A percentile compares a stretch with the other conserved stretches of the same genome.
Conservation (phyloP, 257 asterid genomes). For the Lithospermum erythrorhizon region DNA sequence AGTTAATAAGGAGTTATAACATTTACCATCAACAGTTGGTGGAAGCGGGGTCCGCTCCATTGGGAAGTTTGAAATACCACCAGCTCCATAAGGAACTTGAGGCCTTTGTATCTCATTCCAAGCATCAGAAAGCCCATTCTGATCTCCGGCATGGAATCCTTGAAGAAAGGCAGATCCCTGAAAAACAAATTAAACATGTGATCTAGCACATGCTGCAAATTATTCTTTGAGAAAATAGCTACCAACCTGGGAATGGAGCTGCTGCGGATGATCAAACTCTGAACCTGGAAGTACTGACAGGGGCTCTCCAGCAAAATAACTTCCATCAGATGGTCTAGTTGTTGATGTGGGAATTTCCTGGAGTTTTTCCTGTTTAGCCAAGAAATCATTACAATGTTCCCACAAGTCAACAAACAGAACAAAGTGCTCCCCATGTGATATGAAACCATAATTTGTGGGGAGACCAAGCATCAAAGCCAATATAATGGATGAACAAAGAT, state of each 20-base stretch:
- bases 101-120: slow-evolving; percentile 91
- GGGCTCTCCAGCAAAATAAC: slow-evolving; percentile 55
- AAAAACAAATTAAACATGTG: slow-evolving; percentile 7
- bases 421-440: not conserved
- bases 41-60: slow-evolving; percentile 41
- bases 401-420: not conserved
- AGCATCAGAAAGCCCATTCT: slow-evolving; percentile 64
- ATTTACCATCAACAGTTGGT: slow-evolving; percentile 63
- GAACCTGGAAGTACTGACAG: slow-evolving; percentile 74
- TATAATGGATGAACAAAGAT: not conserved
- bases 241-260: slow-evolving; percentile 67
- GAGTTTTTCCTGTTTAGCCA: slow-evolving; percentile 61
- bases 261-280: slow-evolving; percentile 55
- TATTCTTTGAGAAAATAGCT: slow-evolving; percentile 4
- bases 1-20: slow-evolving; percentile 7
- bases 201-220: slow-evolving; percentile 7
- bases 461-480: not conserved
- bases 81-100: slow-evolving; percentile 44
- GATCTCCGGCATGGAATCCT: slow-evolving; percentile 73
- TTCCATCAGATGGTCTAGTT: slow-evolving; percentile 51
- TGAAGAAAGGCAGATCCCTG: slow-evolving; percentile 84
- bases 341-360: slow-evolving; percentile 83
- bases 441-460: not conserved
- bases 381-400: not conserved
- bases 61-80: slow-evolving; percentile 42